Percentiles rank a stretch among this genome's conserved stretches.
Evolutionary conservation across 768 basidiomycete genomes (phyloP).

Genomic region (Gyrodon lividus): DNA sequence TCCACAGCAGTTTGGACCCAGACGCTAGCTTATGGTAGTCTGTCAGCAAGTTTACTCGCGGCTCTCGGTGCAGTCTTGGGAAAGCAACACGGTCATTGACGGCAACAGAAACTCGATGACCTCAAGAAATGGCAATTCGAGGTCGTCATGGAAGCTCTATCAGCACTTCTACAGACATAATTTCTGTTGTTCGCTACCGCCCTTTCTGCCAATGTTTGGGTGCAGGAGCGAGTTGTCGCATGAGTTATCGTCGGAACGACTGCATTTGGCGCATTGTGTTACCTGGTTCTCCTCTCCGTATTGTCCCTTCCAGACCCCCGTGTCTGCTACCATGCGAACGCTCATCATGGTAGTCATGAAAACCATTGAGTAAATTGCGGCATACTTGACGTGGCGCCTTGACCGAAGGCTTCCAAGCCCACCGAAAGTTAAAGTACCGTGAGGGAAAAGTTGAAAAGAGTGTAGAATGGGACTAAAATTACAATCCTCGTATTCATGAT

Average conservation of each 20-base stretch:
- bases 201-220: slow-evolving; percentile 2
- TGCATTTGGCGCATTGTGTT: background rate
- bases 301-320: slow-evolving; percentile 6
- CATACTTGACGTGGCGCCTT: background rate
- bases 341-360: background rate
- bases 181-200: slow-evolving; percentile 5
- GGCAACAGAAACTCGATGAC: slow-evolving; percentile 9
- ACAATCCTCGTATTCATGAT: background rate
- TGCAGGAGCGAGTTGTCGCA: background rate
- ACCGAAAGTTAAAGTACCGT: background rate
- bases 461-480: background rate
- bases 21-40: slow-evolving; percentile 13
- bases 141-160: background rate
- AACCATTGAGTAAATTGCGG: background rate
- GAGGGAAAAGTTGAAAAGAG: too few species aligned
- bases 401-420: background rate
- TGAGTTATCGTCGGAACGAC: background rate
- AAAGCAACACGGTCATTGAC: slow-evolving; percentile 5
- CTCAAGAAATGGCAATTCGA: slow-evolving; percentile 8
- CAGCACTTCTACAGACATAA: slow-evolving; percentile 6
- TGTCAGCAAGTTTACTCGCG: slow-evolving; percentile 12
- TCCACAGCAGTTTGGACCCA: slow-evolving; percentile 11
- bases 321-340: background rate
- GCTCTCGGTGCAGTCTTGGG: slow-evolving; percentile 12
- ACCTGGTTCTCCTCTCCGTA: background rate